phyloP scores from a whole-genome alignment of 345 rosid species.

The Populus deltoides region DNA sequence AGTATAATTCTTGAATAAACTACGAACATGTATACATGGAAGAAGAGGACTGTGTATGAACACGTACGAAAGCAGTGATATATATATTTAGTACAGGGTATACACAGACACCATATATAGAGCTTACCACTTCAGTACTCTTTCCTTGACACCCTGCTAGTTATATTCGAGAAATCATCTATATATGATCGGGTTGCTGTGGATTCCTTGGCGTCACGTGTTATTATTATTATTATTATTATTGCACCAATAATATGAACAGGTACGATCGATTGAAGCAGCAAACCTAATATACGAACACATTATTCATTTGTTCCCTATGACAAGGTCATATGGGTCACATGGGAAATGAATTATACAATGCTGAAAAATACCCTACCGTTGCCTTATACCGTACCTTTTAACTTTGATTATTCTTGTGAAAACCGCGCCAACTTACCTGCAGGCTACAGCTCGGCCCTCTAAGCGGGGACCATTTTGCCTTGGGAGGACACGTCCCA shows the following conservation, averaged over 20 bases:
- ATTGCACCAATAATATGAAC: constrained; percentile 20
- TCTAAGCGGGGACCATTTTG: constrained; percentile 32
- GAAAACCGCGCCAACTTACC: neutral
- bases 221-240: neutral
- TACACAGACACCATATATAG: no score
- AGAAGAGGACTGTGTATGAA: no score
- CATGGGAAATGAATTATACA: constrained; percentile 26
- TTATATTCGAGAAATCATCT: neutral
- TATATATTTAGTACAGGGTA: no score
- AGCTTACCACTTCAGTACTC: no score
- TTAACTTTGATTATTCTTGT: constrained; percentile 1
- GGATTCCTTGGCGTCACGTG: neutral
- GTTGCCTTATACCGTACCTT: constrained; percentile 8
- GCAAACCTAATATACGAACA: constrained; percentile 25
- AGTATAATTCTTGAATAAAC: neutral
- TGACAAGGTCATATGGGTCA: constrained; percentile 30
- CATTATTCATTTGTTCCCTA: constrained; percentile 32
- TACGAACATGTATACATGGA: neutral
- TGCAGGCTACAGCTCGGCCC: constrained; percentile 21
- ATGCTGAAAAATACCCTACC: constrained; percentile 2
- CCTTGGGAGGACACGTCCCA: neutral
- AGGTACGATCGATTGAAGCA: constrained; percentile 24
- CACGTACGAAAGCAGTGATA: neutral
- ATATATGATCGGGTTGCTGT: neutral
- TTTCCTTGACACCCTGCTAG: no score